Percentiles rank a stretch among this genome's conserved stretches.
Conservation (phyloP, 768 basidiomycete genomes). For the Sarcodon aspratus region DNA sequence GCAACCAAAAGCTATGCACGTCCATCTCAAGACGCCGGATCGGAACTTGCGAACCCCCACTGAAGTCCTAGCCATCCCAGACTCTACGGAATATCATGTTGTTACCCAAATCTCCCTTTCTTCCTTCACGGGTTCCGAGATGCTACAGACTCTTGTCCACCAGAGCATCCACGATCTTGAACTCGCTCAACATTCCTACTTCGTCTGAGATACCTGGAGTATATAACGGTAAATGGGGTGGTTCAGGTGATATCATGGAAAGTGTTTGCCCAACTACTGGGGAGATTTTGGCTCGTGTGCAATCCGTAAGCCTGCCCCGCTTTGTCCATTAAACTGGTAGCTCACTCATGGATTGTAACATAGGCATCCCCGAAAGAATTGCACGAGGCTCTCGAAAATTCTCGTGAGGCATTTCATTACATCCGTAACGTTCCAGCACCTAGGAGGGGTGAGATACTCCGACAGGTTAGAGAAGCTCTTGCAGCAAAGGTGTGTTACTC, state of each 20-base stretch:
- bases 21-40: no score
- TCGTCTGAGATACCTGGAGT: constrained; percentile 58
- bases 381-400: constrained; percentile 50
- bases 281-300: constrained; percentile 68
- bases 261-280: constrained; percentile 83
- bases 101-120: no score
- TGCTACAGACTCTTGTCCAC: constrained; percentile 38
- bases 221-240: constrained; percentile 77
- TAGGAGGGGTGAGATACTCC: constrained; percentile 74
- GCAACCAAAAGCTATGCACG: no score
- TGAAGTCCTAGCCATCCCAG: no score
- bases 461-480: constrained; percentile 80
- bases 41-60: no score
- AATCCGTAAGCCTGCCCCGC: constrained; percentile 31
- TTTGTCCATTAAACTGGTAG: background rate
- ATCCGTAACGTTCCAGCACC: constrained; percentile 81
- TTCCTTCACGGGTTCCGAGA: no score
- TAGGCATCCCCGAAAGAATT: constrained; percentile 69
- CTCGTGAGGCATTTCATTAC: constrained; percentile 59
- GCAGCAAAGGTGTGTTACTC: constrained; percentile 49
- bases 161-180: constrained; percentile 59
- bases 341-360: background rate
- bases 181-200: constrained; percentile 47
- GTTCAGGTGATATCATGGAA: constrained; percentile 56
- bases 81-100: no score